Base-by-base conservation (phyloP, 139 green algal species). In the Micractinium sp. region DNA sequence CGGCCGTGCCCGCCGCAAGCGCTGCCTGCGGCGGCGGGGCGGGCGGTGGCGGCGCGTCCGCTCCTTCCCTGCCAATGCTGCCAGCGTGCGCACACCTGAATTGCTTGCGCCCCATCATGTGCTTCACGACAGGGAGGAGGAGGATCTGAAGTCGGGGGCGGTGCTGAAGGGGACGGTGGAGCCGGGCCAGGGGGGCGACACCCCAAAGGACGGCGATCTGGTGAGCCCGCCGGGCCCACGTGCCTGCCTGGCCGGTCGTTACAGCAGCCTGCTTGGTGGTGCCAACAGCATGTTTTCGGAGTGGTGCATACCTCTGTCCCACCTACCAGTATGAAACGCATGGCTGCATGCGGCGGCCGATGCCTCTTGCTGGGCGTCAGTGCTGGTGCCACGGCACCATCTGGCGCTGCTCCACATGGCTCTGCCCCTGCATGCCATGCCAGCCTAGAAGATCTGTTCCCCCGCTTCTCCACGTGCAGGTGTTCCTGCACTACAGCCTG, bases 401-500 rank as follows among this genome's bases (percentile, higher is more conserved):
- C n/a, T n/a, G n/a, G n/a, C n/a, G n/a, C n/a, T n/a, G n/a, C n/a
- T n/a, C n/a, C n/a, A n/a, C n/a, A n/a, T n/a, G n/a, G n/a, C n/a
- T n/a, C n/a, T n/a, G n/a, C n/a, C n/a, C n/a, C n/a, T n/a, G n/a
- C n/a, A n/a, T n/a, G n/a, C n/a, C n/a, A n/a, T n/a, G n/a, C n/a
- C n/a, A n/a, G n/a, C n/a, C n/a, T n/a, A n/a, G n/a, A n/a, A n/a
- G n/a, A n/a, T n/a, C n/a, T n/a, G n/a, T n/a, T n/a, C n/a, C n/a
- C n/a, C n/a, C n/a, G n/a, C 19, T 14, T 22, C 79, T 39, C 53
- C 22, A n/a, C 56, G 19, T 39, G 12, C 87, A 90, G 87, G 63
- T 88, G 31, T 93, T 90, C 78, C 60, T 93, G 53, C 90, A 93
- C 53, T 81, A 82, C 60, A 81, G 56, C 87, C 35, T 92, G 63